These are phyloP conservation scores for Melanomma pulvis-pyrius DNA, from an alignment of 495 filamentous ascomycete genomes.

Conservation along the genomic window DNA sequence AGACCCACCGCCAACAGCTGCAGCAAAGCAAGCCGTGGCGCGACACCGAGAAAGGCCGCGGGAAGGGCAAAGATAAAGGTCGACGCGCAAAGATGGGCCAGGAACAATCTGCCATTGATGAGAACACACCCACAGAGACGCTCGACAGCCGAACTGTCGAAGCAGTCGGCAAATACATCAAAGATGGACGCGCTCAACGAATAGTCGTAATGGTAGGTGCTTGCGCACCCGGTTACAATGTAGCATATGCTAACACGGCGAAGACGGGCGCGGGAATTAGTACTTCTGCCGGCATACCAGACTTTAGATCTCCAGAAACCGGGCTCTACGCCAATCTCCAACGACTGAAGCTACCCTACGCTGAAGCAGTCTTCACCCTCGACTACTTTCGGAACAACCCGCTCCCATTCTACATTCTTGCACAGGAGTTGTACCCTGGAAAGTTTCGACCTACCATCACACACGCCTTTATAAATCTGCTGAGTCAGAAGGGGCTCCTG, in stretches of 20 bases:
- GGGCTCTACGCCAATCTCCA: conserved; percentile 84
- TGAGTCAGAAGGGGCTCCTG: conserved; percentile 75
- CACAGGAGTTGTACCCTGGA: conserved; percentile 90
- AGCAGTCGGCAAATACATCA: conserved; percentile 75
- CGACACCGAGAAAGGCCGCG: conserved; percentile 12
- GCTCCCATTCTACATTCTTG: conserved; percentile 86
- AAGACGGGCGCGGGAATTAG: conserved; percentile 63
- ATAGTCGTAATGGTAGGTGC: conserved; percentile 71
- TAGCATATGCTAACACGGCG: background rate
- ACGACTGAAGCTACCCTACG: conserved; percentile 78
- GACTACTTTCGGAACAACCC: conserved; percentile 82
- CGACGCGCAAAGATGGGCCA: conserved; percentile 63
- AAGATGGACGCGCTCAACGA: conserved; percentile 62
- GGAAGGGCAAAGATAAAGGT: conserved; percentile 34
- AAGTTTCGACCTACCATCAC: conserved; percentile 83
- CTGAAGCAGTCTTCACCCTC: conserved; percentile 83
- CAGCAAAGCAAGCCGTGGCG: conserved; percentile 34
- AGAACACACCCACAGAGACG: conserved; percentile 63
- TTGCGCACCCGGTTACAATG: background rate
- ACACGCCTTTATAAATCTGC: conserved; percentile 74
- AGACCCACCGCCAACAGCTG: conserved; percentile 43
- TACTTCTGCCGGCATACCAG: conserved; percentile 59
- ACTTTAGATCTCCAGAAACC: conserved; percentile 76
- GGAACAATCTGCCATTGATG: conserved; percentile 66
- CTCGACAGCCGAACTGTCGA: conserved; percentile 68